A percentile compares a stretch with the other conserved stretches of the same genome.
phyloP scores from a whole-genome alignment of 2,329 filamentous ascomycete species.

The Cercospora sojina region DNA sequence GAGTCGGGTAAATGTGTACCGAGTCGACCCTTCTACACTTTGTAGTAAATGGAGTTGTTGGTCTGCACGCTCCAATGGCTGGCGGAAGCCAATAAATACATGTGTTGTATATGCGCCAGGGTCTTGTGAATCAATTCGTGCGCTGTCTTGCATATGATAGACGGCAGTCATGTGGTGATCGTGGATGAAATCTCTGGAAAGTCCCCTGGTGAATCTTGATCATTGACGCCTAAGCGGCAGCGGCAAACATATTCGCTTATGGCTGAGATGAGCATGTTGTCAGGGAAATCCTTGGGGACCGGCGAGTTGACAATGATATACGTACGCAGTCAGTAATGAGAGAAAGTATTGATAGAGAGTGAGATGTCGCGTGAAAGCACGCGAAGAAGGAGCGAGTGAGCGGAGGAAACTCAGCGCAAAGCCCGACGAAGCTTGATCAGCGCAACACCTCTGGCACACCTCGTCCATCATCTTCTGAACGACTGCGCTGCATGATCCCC shows the following conservation, averaged over 20 bases:
- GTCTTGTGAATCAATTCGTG: neutral
- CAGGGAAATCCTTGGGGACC: neutral
- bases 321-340: neutral
- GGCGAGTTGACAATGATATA: neutral
- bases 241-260: neutral
- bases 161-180: neutral
- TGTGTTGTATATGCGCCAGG: neutral
- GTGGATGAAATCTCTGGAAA: neutral
- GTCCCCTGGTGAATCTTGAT: neutral
- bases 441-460: neutral
- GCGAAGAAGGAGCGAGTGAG: neutral
- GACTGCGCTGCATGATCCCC: neutral
- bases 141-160: neutral
- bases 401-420: neutral
- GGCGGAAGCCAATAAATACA: neutral
- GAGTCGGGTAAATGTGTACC: neutral
- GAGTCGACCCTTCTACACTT: neutral
- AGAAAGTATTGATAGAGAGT: neutral
- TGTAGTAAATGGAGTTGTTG: neutral
- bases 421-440: neutral
- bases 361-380: neutral
- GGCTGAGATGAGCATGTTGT: neutral
- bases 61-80: neutral
- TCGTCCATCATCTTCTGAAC: neutral
- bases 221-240: neutral